These are phyloP conservation scores for Diaporthe citrichinensis DNA, from an alignment of 2,329 filamentous ascomycete genomes.

Conservation along the genomic window DNA sequence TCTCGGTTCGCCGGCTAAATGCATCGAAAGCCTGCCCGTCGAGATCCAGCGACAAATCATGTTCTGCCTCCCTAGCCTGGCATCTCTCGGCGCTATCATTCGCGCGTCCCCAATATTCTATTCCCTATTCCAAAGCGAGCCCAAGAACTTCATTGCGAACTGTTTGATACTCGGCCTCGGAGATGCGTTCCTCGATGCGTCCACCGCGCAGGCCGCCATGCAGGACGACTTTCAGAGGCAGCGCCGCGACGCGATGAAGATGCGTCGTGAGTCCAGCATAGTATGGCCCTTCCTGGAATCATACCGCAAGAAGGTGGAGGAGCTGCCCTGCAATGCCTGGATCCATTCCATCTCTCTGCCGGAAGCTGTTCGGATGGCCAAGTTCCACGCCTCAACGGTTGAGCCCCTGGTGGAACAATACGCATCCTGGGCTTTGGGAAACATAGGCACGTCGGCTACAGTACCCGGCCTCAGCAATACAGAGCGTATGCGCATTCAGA, in stretches of 20 bases:
- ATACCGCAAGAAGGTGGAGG: neutral
- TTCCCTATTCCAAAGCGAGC: neutral
- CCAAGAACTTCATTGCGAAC: neutral
- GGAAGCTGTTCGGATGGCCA: neutral
- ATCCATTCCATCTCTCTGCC: neutral
- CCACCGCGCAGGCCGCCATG: constrained; percentile 1
- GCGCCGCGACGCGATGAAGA: neutral
- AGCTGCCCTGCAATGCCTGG: neutral
- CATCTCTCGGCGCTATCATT: constrained; percentile 7
- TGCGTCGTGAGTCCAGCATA: neutral
- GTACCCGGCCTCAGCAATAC: neutral
- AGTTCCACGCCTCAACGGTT: neutral
- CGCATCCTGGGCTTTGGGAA: neutral
- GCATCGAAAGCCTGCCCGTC: constrained; percentile 15
- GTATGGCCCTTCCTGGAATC: constrained; percentile 13
- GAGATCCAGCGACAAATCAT: constrained; percentile 24
- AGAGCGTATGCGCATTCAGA: constrained; percentile 7
- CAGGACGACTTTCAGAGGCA: neutral
- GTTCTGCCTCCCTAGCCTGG: constrained; percentile 3
- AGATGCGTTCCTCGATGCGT: neutral
- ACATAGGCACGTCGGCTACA: neutral
- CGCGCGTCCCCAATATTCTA: neutral
- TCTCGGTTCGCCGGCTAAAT: neutral
- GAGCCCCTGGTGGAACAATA: constrained; percentile 15
- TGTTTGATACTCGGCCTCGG: constrained; percentile 2